These are phyloP conservation scores for Maudiozyma humilis DNA, from an alignment of 1,139 yeast genomes.

Conservation along the genomic window DNA sequence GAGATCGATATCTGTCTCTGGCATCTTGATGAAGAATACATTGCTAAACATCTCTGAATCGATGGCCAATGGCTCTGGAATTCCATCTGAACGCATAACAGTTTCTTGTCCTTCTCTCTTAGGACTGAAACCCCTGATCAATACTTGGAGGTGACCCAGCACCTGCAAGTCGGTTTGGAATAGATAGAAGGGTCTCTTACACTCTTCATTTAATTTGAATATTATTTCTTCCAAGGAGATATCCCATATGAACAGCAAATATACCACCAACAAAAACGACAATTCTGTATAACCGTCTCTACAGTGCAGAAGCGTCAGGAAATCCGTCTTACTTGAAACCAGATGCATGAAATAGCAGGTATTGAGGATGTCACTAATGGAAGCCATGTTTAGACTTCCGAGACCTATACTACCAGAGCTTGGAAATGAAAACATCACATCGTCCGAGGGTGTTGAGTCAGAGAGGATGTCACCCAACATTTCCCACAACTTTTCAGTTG, in stretches of 20 bases:
- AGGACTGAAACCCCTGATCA: slow-evolving; percentile 36
- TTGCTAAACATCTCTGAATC: slow-evolving; percentile 30
- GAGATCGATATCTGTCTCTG: slow-evolving; percentile 19
- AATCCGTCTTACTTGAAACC: slow-evolving; percentile 12
- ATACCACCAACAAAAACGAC: slow-evolving; percentile 63
- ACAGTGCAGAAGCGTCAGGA: slow-evolving; percentile 50
- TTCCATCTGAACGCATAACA: not conserved
- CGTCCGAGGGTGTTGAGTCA: not conserved
- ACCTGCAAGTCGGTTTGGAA: slow-evolving; percentile 69
- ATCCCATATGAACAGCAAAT: slow-evolving; percentile 58
- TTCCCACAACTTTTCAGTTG: slow-evolving; percentile 15
- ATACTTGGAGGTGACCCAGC: slow-evolving; percentile 52
- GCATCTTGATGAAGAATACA: slow-evolving; percentile 27
- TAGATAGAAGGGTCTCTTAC: slow-evolving; percentile 74
- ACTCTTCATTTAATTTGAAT: slow-evolving; percentile 50
- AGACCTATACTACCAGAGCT: slow-evolving; percentile 75
- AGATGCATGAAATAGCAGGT: slow-evolving; percentile 39
- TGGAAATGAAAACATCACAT: slow-evolving; percentile 52
- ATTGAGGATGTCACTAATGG: slow-evolving; percentile 49
- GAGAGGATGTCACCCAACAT: slow-evolving; percentile 4
- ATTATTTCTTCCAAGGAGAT: slow-evolving; percentile 42
- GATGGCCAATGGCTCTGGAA: slow-evolving; percentile 18
- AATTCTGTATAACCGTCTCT: slow-evolving; percentile 92
- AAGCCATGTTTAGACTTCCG: slow-evolving; percentile 46
- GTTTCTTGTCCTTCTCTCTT: slow-evolving; percentile 8